These are phyloP conservation scores for Iris macrosiphon DNA, from an alignment of 106 monocot genomes.

Conservation along the genomic window DNA sequence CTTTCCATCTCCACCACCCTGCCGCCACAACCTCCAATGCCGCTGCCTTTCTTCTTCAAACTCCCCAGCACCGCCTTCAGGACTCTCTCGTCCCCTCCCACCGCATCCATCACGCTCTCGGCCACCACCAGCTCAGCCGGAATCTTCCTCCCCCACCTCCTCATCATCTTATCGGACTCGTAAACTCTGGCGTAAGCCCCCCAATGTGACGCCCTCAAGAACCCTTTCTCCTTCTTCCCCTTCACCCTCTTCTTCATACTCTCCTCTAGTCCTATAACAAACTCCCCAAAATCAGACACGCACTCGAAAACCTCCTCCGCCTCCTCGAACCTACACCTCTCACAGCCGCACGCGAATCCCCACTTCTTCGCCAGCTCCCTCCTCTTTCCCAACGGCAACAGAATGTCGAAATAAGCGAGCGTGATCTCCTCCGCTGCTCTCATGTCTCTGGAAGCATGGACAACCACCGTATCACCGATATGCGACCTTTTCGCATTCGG, in stretches of 20 bases:
- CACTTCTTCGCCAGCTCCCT: slow-evolving; percentile 46
- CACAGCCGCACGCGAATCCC: slow-evolving; percentile 74
- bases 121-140: slow-evolving; percentile 31
- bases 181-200: slow-evolving; percentile 30
- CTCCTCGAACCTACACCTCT: slow-evolving; percentile 65
- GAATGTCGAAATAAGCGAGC: slow-evolving; percentile 69
- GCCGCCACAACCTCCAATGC: slow-evolving; percentile 4
- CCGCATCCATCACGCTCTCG: slow-evolving; percentile 40
- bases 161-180: slow-evolving; percentile 46
- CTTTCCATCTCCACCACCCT: slow-evolving; percentile 37
- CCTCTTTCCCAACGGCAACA: slow-evolving; percentile 43
- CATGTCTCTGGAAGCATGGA: slow-evolving; percentile 65
- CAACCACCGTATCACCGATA: slow-evolving; percentile 53
- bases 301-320: slow-evolving; percentile 11
- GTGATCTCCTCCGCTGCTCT: slow-evolving; percentile 80
- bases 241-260: slow-evolving; percentile 33
- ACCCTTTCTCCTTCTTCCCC: slow-evolving; percentile 57
- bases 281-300: slow-evolving; percentile 14
- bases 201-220: slow-evolving; percentile 76
- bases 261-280: slow-evolving; percentile 43
- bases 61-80: slow-evolving; percentile 39
- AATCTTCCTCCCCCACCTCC: slow-evolving; percentile 42
- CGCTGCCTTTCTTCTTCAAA: slow-evolving; percentile 30
- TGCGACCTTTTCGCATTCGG: slow-evolving; percentile 76
- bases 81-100: slow-evolving; percentile 69